phyloP scores from a whole-genome alignment of 1,284 basidiomycete species.

The Laetiporus sulphureus region DNA sequence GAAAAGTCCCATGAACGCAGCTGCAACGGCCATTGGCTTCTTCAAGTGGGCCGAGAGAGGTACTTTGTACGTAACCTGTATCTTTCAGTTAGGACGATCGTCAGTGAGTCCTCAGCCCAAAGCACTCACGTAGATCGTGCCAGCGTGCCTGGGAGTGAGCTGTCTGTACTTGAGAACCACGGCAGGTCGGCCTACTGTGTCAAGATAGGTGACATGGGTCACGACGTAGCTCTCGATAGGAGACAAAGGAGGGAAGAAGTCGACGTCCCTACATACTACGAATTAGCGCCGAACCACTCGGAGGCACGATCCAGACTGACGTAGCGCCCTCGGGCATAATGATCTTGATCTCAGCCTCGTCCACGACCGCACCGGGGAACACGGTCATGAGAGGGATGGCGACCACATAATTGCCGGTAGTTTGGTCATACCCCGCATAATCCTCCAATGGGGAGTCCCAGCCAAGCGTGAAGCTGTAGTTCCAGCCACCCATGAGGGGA shows the following conservation, averaged over 20 bases:
- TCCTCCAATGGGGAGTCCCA: constrained; percentile 85
- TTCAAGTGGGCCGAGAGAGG: constrained; percentile 70
- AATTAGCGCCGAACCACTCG: constrained; percentile 1
- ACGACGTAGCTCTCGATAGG: constrained; percentile 54
- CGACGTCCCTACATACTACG: constrained; percentile 54
- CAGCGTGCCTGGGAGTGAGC: constrained; percentile 75
- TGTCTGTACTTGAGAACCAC: constrained; percentile 70
- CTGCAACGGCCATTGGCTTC: constrained; percentile 75
- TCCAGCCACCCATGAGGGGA: constrained; percentile 96
- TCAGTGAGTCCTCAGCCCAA: neutral
- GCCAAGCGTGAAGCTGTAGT: constrained; percentile 91
- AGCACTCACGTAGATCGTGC: constrained; percentile 62
- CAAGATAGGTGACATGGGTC: constrained; percentile 84
- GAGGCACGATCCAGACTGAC: constrained; percentile 52
- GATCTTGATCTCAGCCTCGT: constrained; percentile 75
- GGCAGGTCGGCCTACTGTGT: constrained; percentile 85
- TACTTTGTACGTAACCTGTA: constrained; percentile 81
- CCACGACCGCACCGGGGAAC: constrained; percentile 75
- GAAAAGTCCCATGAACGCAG: constrained; percentile 62
- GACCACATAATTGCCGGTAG: constrained; percentile 60
- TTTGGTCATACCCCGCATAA: constrained; percentile 56
- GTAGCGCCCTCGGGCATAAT: constrained; percentile 91
- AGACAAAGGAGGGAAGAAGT: constrained; percentile 74
- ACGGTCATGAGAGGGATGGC: constrained; percentile 85
- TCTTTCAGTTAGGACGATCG: neutral